Evolutionary conservation across 75 land plant species (phyloP).

Genomic region (Ceratopteris richardii): DNA sequence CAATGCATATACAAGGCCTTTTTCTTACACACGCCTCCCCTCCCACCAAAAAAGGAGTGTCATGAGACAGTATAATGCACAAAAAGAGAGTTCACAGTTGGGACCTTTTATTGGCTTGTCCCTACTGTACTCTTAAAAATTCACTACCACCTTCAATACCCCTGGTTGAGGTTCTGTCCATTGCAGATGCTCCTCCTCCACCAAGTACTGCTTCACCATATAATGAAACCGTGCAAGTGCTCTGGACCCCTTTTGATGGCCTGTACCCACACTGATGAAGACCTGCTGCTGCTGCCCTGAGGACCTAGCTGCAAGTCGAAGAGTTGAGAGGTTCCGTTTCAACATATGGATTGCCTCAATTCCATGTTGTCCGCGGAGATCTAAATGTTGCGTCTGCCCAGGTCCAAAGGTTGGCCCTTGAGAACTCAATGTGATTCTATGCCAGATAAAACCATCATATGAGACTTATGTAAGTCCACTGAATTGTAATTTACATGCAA

Average conservation of each 20-base stretch:
- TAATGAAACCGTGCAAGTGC: slow-evolving; percentile 26
- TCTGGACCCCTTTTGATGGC: slow-evolving; percentile 36
- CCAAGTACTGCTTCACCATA: slow-evolving; percentile 22
- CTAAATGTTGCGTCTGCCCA: slow-evolving; percentile 20
- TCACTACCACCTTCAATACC: slow-evolving; percentile 25
- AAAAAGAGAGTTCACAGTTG: too few relatives aligned
- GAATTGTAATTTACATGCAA: too few relatives aligned
- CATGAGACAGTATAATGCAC: too few relatives aligned
- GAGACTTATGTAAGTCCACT: too few relatives aligned
- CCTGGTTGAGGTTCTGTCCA: slow-evolving; percentile 38
- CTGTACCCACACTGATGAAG: slow-evolving; percentile 33
- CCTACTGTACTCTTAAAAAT: too few relatives aligned
- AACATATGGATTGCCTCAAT: slow-evolving; percentile 29
- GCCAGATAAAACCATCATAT: too few relatives aligned
- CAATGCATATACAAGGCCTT: too few relatives aligned
- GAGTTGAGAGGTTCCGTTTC: slow-evolving; percentile 24
- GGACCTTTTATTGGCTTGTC: too few relatives aligned
- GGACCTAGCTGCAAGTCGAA: slow-evolving; percentile 15
- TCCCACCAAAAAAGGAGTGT: too few relatives aligned
- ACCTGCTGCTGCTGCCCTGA: slow-evolving; percentile 30
- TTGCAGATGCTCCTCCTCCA: slow-evolving; percentile 32
- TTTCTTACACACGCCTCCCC: too few relatives aligned
- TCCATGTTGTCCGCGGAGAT: slow-evolving; percentile 33
- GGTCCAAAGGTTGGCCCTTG: slow-evolving; percentile 3
- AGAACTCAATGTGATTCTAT: slow-evolving; percentile 26